Evolutionary conservation across 2,329 filamentous ascomycete genomes (phyloP), one percentile per base, ranked within the genome.

Genomic region (Pestalotiopsis sp.): DNA sequence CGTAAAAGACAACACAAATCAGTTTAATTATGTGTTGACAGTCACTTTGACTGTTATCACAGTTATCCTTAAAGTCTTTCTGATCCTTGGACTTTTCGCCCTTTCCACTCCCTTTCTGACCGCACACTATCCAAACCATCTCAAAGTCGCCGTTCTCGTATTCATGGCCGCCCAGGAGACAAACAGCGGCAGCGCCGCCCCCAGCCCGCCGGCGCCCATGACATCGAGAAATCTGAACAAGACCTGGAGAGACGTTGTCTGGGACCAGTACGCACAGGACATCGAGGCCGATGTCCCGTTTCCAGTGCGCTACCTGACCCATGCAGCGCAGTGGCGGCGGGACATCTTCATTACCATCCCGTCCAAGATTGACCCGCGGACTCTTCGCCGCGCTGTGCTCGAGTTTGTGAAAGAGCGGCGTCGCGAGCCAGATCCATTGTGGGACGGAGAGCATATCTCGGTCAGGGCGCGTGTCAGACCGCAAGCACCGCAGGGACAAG

Each of bases 381-480:
- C 60, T 14, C 31, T 63, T 12, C 60, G 60, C 4, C 60, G n/a
- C 20, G 60, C 60, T 23, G 31, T 40, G 60, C 60, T 63, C 12
- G 36, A 63, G 14, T 63, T 63, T 4, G 14, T 3, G 5, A 41
- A 20, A 5, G 12, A 5, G 7, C 3, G 4, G 31, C 60, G 60
- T n/a, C 9, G 31, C 12, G 13, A 41, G 31, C 14, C 57, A 1
- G 60, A 63, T 25, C 60, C 60, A 2, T 4, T 63, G 7, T 63
- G 60, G 60, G 60, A 63, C 11, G 60, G 60, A 14, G 60, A 63
- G 36, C 17, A 63, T 36, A 63, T 63, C 23, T 63, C 60, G 25
- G 60, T 63, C 31, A 14, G 38, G 17, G 12, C 27, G 31, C 36
- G 60, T 14, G 57, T 20, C 17, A 23, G 45, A 52, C 45, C 45